These are phyloP conservation scores for Neopestalotiopsis clavispora DNA, from an alignment of 2,329 filamentous ascomycete species.

Conservation along the genomic window DNA sequence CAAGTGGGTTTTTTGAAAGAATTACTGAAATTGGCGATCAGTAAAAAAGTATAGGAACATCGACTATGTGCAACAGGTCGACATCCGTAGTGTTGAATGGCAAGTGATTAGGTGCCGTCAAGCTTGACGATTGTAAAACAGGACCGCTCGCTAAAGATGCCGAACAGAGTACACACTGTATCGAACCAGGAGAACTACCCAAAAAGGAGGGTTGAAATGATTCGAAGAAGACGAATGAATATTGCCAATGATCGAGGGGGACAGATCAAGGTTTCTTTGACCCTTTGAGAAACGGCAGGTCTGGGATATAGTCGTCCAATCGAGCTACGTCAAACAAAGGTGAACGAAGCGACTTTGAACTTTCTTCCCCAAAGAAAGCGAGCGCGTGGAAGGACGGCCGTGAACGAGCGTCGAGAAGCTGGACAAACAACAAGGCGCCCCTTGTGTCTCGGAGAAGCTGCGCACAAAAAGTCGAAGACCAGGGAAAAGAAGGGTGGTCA, in stretches of 20 bases:
- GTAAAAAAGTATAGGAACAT: constrained; percentile 26
- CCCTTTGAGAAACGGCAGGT: background rate
- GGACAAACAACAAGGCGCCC: constrained; percentile 27
- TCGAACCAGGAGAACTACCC: constrained; percentile 26
- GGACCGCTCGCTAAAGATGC: constrained; percentile 21
- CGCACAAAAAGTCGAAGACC: constrained; percentile 15
- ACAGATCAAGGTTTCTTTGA: constrained; percentile 29
- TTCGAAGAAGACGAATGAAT: constrained; percentile 21
- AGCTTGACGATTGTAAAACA: constrained; percentile 18
- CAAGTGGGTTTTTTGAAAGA: constrained; percentile 25
- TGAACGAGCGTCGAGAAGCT: constrained; percentile 36
- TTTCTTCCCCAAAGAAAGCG: constrained; percentile 35
- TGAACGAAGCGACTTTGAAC: constrained; percentile 23
- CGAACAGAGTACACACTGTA: constrained; percentile 17
- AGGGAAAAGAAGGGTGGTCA: background rate
- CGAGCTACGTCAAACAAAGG: constrained; percentile 36
- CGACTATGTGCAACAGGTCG: constrained; percentile 32
- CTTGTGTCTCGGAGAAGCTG: constrained; percentile 21
- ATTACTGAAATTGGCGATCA: constrained; percentile 26
- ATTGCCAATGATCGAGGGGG: constrained; percentile 16
- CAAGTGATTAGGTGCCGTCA: constrained; percentile 24
- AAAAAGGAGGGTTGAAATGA: constrained; percentile 24
- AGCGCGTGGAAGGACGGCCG: constrained; percentile 30
- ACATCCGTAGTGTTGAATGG: constrained; percentile 22
- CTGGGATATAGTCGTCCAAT: constrained; percentile 19